These are phyloP conservation scores for Crithidia thermophila DNA, from an alignment of 208 protist genomes.

Conservation along the genomic window DNA sequence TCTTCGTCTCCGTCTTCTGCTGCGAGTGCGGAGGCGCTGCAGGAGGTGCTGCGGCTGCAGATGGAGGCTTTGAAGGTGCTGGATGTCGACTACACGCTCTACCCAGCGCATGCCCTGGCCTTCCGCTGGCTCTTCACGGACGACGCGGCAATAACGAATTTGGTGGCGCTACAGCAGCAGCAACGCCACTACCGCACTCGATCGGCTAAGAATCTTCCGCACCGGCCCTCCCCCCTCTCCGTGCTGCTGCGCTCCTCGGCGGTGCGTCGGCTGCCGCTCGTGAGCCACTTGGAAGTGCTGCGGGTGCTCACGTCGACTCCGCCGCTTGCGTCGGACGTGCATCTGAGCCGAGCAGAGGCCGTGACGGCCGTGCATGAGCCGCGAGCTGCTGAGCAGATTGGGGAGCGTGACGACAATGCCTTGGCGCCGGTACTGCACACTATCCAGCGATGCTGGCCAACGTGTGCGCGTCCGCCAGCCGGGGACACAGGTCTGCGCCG, in stretches of 20 bases:
- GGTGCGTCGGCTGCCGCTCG: not conserved
- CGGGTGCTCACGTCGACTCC: conserved; percentile 3
- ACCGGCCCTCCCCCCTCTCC: not conserved
- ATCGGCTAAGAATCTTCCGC: not conserved
- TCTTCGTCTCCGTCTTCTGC: not conserved
- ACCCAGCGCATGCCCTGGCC: conserved; percentile 31
- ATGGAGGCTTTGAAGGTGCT: conserved; percentile 70
- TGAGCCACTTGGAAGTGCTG: conserved; percentile 26
- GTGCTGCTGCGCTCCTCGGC: not conserved
- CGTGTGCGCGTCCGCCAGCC: conserved; percentile 4
- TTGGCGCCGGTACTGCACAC: conserved; percentile 2
- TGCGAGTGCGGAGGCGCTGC: conserved; percentile 10
- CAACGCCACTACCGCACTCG: not conserved
- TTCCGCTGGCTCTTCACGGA: conserved; percentile 41
- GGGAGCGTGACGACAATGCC: not conserved
- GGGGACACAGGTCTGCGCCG: conserved; percentile 27
- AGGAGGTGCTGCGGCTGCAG: conserved; percentile 45
- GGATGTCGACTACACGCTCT: conserved; percentile 50
- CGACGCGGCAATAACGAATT: conserved; percentile 13
- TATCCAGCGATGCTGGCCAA: conserved; percentile 8
- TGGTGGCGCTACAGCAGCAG: conserved; percentile 11
- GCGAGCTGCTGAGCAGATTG: not conserved
- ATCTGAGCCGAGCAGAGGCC: not conserved
- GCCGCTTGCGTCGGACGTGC: not conserved
- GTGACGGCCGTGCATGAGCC: conserved; percentile 20